Base-by-base conservation (phyloP, 2,329 filamentous ascomycete species). In the Venturia pyrina region DNA sequence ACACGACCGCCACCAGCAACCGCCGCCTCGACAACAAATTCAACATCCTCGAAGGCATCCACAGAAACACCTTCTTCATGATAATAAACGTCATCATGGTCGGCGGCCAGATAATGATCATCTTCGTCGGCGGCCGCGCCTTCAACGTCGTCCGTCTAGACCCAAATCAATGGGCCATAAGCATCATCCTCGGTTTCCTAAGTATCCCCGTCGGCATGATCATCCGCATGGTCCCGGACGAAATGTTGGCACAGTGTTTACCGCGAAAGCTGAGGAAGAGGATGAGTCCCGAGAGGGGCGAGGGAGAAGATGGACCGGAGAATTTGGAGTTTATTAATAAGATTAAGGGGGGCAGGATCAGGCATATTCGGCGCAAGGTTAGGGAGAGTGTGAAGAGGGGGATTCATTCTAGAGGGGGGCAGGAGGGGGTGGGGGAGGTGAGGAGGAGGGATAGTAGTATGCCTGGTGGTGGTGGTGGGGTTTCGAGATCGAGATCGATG, bases 21-120 rank as follows among this genome's bases (percentile, higher is more conserved):
- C 91, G 93, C 67, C 91, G 93, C 13, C 82, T 98, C 65, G 93
- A 98, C 76, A 98, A 98, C 78, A 85, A 87, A 66, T 93, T 96
- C 82, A 98, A 98, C 78, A 92, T 98, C 69, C 93, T 98, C 68
- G 93, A 97, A 74, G 91, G 91, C 65, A 84, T 97, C 67, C 83
- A 83, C 34, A 85, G 85, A 74, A 98, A 98, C 76, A 89, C 83
- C 78, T 96, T 96, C 82, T 98, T 98, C 79, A 84, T 96, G 44
- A 84, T 79, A 48, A 97, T 98, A 77, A 92, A 91, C 78, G 73
- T 82, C 67, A 82, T 96, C 75, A 97, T 98, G 89, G 86, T 93
- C 70, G 93, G 87, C 69, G 91, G 90, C 24, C 93, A 98, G 75
- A 81, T 95, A 34, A 83, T 97, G 77, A 98, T 98, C 74, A 84